Percentiles rank a stretch among this genome's conserved stretches.
phyloP scores from a whole-genome alignment of 108 stramenopile genomes.

The Heterococcus sp. region DNA sequence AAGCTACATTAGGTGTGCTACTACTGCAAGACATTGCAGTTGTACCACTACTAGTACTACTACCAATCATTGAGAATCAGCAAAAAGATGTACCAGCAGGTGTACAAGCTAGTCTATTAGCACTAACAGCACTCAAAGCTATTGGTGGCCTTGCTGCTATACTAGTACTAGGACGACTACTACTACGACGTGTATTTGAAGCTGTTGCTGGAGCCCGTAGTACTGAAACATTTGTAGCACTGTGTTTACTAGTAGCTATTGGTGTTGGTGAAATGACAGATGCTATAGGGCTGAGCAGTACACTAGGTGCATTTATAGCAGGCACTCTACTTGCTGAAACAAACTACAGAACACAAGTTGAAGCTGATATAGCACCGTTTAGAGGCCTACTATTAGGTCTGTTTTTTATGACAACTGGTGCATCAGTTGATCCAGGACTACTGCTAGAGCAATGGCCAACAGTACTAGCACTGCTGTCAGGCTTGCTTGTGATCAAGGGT shows the following conservation, averaged over 20 bases:
- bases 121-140: slow-evolving; percentile 6
- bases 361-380: slow-evolving; percentile 55
- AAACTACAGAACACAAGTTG: slow-evolving; percentile 61
- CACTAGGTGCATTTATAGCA: slow-evolving; percentile 50
- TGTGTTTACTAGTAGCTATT: slow-evolving; percentile 49
- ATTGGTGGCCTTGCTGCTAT: slow-evolving; percentile 28
- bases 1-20: slow-evolving; percentile 45
- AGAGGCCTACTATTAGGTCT: slow-evolving; percentile 50
- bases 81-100: background rate
- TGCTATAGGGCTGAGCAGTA: slow-evolving; percentile 37
- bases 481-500: slow-evolving; percentile 44
- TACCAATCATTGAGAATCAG: slow-evolving; percentile 52
- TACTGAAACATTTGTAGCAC: slow-evolving; percentile 50
- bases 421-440: slow-evolving; percentile 33
- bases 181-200: slow-evolving; percentile 44
- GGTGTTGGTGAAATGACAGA: slow-evolving; percentile 48
- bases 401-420: slow-evolving; percentile 55
- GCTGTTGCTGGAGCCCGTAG: slow-evolving; percentile 38
- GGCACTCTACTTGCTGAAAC: slow-evolving; percentile 53
- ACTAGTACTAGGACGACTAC: slow-evolving; percentile 12
- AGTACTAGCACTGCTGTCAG: slow-evolving; percentile 20
- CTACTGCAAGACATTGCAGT: slow-evolving; percentile 54
- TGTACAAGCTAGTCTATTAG: slow-evolving; percentile 10
- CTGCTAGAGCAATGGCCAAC: slow-evolving; percentile 28
- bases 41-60: slow-evolving; percentile 50